Conservation (phyloP, 2,329 filamentous ascomycete species). For the Cladophialophora yegresii region DNA sequence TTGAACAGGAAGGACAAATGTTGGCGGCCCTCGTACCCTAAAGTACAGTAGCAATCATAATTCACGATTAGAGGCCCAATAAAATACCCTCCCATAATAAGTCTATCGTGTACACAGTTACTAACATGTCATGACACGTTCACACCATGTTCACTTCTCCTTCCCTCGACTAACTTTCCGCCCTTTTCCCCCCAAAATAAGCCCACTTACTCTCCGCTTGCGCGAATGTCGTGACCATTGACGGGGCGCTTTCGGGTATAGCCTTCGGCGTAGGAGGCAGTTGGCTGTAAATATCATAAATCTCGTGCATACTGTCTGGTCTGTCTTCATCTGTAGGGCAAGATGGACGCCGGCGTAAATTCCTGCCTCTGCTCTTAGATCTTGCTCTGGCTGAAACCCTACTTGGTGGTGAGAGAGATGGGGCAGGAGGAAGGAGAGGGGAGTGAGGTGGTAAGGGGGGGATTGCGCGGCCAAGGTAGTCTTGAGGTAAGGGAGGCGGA, state of each 20-base stretch:
- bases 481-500: slow-evolving; percentile 14
- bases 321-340: background rate
- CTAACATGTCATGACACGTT: background rate
- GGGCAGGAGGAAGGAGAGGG: slow-evolving; percentile 4
- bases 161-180: background rate
- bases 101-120: background rate
- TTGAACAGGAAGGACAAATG: background rate
- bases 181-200: slow-evolving; percentile 24
- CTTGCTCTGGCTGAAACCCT: background rate
- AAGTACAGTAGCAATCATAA: background rate
- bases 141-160: slow-evolving; percentile 2
- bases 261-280: slow-evolving; percentile 10
- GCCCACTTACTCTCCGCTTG: slow-evolving; percentile 28
- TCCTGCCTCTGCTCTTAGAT: background rate
- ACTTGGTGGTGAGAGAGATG: background rate
- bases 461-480: background rate
- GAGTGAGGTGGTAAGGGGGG: slow-evolving; percentile 12
- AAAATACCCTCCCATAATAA: background rate
- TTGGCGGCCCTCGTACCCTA: background rate
- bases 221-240: slow-evolving; percentile 17
- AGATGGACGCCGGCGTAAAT: background rate
- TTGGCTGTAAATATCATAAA: slow-evolving; percentile 26
- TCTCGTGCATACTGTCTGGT: slow-evolving; percentile 26
- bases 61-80: background rate
- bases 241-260: slow-evolving; percentile 8